Evolutionary conservation across 495 filamentous ascomycete species (phyloP), one percentile per base, ranked within the genome.

Genomic region (Penicillium desertorum): DNA sequence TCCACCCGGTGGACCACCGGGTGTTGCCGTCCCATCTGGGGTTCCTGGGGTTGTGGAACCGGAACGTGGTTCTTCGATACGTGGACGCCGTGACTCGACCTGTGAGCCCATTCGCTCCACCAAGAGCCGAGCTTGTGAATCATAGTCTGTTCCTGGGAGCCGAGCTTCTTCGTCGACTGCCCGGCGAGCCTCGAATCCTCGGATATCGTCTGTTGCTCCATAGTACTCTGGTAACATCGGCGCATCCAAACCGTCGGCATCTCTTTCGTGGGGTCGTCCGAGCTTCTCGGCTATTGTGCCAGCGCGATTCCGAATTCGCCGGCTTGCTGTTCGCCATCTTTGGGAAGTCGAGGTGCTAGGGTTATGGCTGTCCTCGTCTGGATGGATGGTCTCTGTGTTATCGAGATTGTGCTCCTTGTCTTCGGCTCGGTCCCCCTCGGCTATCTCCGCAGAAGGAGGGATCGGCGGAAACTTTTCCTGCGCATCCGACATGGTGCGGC

Each of bases 191-290:
- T 51, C 37, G 25, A 45, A 64, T n/a, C 62, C 60, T 30, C 46
- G 51, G 8, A 71, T 49, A 37, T 73, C 70, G 23, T 73, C 70
- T 0, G 61, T 67, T 12, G 68, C 68, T 2, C 64, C 68, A 29
- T 68, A 71, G 23, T 59, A 46, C 29, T 73, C 70, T 9, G 70
- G 64, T 9, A 57, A 56, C 11, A 62, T 55, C n/a, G 58, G 54
- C 0, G 62, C 56, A 50, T 70, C 64, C 48, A 73, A 58, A 0
- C 63, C 68, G 60, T 71, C 68, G 5, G 59, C 68, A 1, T 62
- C 58, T 46, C 60, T 48, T 44, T 64, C 68, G 51, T 64, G 65
- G 3, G 68, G 63, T n/a, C 68, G 63, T 36, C 68, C 63, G 9
- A 71, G 52, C 12, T 27, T 49, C 41, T 71, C 61, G 2, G 68